These are phyloP conservation scores for Ustilago hordei DNA, from an alignment of 1,284 basidiomycete genomes.

Conservation along the genomic window DNA sequence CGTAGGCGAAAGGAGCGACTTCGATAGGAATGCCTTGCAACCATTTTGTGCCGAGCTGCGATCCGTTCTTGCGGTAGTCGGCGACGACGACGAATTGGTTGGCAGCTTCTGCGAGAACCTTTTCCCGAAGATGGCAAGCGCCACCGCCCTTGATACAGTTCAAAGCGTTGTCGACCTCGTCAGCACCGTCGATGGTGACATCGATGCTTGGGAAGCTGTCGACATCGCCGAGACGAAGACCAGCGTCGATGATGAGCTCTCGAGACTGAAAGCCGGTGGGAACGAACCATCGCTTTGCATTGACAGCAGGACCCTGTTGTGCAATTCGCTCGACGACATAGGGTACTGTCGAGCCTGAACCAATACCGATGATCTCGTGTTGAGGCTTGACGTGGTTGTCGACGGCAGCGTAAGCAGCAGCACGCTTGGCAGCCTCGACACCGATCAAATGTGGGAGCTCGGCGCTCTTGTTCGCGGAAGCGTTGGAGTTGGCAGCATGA, in stretches of 20 bases:
- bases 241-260: slow-evolving; percentile 86
- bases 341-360: slow-evolving; percentile 86
- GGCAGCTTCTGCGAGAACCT: slow-evolving; percentile 95
- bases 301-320: slow-evolving; percentile 81
- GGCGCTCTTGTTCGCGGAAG: slow-evolving; percentile 36
- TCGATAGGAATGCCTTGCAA: slow-evolving; percentile 91
- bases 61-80: slow-evolving; percentile 85
- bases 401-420: slow-evolving; percentile 94
- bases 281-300: slow-evolving; percentile 74
- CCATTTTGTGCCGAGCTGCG: slow-evolving; percentile 85
- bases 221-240: slow-evolving; percentile 86
- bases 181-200: slow-evolving; percentile 96
- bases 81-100: slow-evolving; percentile 89
- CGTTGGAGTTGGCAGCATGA: slow-evolving; percentile 36
- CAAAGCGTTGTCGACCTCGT: slow-evolving; percentile 88
- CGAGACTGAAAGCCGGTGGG: slow-evolving; percentile 89
- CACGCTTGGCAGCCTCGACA: slow-evolving; percentile 77
- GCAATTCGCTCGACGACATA: slow-evolving; percentile 96
- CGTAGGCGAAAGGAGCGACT: slow-evolving; percentile 95
- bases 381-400: slow-evolving; percentile 86
- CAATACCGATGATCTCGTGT: slow-evolving; percentile 78
- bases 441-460: slow-evolving; percentile 25
- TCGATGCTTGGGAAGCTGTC: slow-evolving; percentile 80
- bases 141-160: slow-evolving; percentile 99
- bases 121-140: slow-evolving; percentile 95